Base-by-base conservation (phyloP, 768 basidiomycete genomes). In the Candolleomyces eurysporus region DNA sequence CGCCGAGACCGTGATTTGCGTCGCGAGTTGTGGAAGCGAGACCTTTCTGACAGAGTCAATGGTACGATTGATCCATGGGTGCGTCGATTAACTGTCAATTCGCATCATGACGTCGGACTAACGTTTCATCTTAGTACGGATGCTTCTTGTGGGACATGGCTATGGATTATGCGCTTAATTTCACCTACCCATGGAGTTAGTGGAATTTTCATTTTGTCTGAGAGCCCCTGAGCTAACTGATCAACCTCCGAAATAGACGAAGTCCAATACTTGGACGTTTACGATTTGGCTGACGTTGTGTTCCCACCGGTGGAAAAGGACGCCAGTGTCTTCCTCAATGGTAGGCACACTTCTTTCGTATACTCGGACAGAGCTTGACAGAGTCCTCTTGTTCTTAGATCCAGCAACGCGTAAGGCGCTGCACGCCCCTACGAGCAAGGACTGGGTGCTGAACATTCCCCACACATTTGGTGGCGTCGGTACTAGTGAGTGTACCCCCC, bases 101-200 rank as follows among this genome's bases (percentile, higher is more conserved):
- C 13, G 22, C 62, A 54, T 13, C 9, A 54, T 40, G n/a, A 36
- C 42, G 54, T 42, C 54, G 8, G n/a, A 43, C 55, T 64, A 59
- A 59, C 17, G 57, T 52, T 50, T 40, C 21, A 53, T 14, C 63
- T 1, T 61, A 82, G 86, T 88, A 88, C 50, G 85, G 85, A 5
- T 91, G 90, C 71, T 76, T 84, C 58, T 68, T 90, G 11, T 79
- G 83, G 52, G 82, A 86, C 60, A 84, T 87, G 74, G 81, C 87
- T 72, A 66, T 88, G 36, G 89, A 91, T 71, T 91, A 91, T 64
- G 87, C 89, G 16, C 56, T 84, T 61, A 92, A 91, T 67, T 90
- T 79, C 67, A 88, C 89, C 0, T 84, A 79, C 67, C 90, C 90
- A 1, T 84, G 80, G 81, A 80, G 80, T 84, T 73, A 21, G 79